A percentile compares a stretch with the other conserved stretches of the same genome.
These are phyloP conservation scores for Globisporangium acanthophoron DNA, from an alignment of 352 stramenopile genomes.

Conservation along the genomic window DNA sequence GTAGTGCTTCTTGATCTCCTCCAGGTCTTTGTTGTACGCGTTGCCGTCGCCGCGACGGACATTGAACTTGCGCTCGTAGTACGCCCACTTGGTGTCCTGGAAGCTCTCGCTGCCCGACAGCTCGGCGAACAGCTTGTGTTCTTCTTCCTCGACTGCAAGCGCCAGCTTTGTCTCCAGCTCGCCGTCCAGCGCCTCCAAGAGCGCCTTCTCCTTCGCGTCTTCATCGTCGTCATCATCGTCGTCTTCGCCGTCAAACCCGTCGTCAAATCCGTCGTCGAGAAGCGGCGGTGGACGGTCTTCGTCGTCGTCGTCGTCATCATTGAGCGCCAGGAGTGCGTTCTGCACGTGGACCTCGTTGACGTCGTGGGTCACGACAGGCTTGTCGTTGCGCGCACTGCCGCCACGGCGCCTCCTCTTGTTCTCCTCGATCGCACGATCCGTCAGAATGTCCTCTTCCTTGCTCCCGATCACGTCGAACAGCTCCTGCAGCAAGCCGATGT, in stretches of 20 bases:
- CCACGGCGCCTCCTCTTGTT: conserved; percentile 27
- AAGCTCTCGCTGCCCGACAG: conserved; percentile 65
- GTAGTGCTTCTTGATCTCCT: conserved; percentile 68
- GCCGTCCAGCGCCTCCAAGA: conserved; percentile 60
- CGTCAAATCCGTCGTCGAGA: conserved; percentile 28
- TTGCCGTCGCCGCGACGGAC: conserved; percentile 52
- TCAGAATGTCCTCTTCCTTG: conserved; percentile 94
- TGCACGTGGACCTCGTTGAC: conserved; percentile 42
- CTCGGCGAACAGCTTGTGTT: conserved; percentile 39
- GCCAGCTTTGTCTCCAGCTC: conserved; percentile 38
- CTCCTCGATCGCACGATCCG: conserved; percentile 57
- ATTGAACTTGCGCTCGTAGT: conserved; percentile 81
- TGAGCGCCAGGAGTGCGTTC: conserved; percentile 39
- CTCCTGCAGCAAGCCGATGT: conserved; percentile 88
- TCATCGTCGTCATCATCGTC: conserved; percentile 29
- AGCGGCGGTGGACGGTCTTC: conserved; percentile 19
- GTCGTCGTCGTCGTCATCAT: conserved; percentile 12
- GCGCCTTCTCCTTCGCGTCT: conserved; percentile 44
- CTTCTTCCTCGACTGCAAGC: conserved; percentile 31
- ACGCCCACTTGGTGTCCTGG: conserved; percentile 82
- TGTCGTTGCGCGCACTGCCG: background rate
- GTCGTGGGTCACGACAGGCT: conserved; percentile 25
- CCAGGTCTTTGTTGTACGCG: conserved; percentile 44
- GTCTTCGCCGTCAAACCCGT: conserved; percentile 13
- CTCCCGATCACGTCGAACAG: conserved; percentile 91